These are phyloP conservation scores for Papiliotrema flavescens DNA, from an alignment of 1,284 basidiomycete species.

Conservation along the genomic window DNA sequence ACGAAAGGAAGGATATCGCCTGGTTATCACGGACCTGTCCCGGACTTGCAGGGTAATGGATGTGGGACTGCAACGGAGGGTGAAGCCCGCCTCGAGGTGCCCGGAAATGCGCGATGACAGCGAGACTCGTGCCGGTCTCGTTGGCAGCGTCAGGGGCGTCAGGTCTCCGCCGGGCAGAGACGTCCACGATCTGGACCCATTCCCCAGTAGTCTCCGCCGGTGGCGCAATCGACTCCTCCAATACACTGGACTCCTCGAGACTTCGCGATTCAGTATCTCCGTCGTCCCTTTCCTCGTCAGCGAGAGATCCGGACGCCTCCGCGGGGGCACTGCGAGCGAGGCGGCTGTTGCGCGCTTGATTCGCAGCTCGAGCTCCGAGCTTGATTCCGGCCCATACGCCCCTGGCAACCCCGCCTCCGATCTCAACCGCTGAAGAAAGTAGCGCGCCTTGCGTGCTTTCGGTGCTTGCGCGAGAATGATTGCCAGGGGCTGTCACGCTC, in stretches of 20 bases:
- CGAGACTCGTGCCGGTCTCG: background rate
- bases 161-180: conserved; percentile 12
- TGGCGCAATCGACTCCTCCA: conserved; percentile 7
- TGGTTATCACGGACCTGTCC: background rate
- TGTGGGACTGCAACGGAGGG: background rate
- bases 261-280: conserved; percentile 9
- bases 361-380: conserved; percentile 38
- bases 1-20: conserved; percentile 56
- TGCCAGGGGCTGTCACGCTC: background rate
- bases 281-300: conserved; percentile 14
- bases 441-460: conserved; percentile 22
- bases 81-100: conserved; percentile 23
- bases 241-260: conserved; percentile 17
- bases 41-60: too few species aligned
- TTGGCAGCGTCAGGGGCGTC: background rate
- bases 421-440: conserved; percentile 36
- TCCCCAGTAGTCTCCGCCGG: conserved; percentile 10
- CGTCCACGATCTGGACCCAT: conserved; percentile 44
- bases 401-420: conserved; percentile 42
- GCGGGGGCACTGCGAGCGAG: conserved; percentile 38
- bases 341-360: conserved; percentile 18
- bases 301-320: conserved; percentile 16
- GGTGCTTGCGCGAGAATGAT: background rate
- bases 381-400: conserved; percentile 46
- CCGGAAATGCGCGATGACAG: conserved; percentile 40